Base-by-base conservation (phyloP, 441 rosid genomes). In the Gossypium laxum region DNA sequence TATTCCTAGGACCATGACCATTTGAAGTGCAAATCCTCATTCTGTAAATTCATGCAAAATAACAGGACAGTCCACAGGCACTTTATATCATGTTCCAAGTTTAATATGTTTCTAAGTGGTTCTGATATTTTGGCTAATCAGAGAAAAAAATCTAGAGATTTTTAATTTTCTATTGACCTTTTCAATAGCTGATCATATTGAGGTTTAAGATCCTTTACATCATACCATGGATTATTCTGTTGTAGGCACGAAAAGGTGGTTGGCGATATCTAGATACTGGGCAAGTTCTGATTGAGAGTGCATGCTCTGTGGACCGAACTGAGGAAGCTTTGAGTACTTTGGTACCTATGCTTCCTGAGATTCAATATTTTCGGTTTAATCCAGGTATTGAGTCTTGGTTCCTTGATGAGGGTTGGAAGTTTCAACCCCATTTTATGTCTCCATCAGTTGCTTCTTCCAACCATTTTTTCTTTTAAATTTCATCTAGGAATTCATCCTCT, bases 261-360 rank as follows among this genome's bases (percentile, higher is more conserved):
- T 94, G 98, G 98, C 96, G 97, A 63, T 92, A 94, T 82, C 79
- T 94, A 68, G 98, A 94, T 81, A 94, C 98, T 6, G 97, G 98
- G 26, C 98, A 94, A 82, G 97, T 94, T 73, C 82, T 94, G 77
- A 89, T 94, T 81, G 98, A 94, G 85, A 94, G 97, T 81, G 93
- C 98, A 12, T 91, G 98, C 87, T 90, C 97, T 47, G 97, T 91
- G 75, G 98, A 94, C 69, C 82, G 98, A 17, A 96, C 88, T 55
- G 98, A 94, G 83, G 98, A 94, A 88, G 98, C 91, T 78, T 69
- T 94, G 80, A 92, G 94, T 84, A 90, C 98, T 8, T 75, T 92
- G 82, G 86, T 94, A 14, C 96, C 98, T 4, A 79, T 94, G 93
- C 89, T 94, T 65, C 96, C 98, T 3, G 98, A 89, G 77, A 89